Evolutionary conservation across 2,329 filamentous ascomycete species (phyloP), one percentile per base, ranked within the genome.

Genomic region (Fonsecaea multimorphosa): DNA sequence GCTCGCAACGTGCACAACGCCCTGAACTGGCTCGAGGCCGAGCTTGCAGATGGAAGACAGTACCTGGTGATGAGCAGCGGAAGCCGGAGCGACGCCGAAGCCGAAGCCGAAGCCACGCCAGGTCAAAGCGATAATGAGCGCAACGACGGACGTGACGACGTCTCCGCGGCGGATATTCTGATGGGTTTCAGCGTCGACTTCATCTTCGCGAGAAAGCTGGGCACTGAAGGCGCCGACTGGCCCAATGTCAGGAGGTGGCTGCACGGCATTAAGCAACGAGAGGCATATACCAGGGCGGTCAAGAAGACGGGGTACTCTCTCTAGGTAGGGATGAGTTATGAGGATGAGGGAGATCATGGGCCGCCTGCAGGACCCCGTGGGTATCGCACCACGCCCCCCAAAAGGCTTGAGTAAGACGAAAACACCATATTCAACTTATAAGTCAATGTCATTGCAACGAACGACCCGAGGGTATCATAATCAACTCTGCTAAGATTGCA

Each of bases 141-240:
- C n/a, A 77, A 74, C 22, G 65, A 64, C 1, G 77, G 76, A 2
- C 73, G 29, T 8, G 29, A 31, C 12, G 63, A 74, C 3, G 71
- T 81, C 5, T 80, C 78, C 1, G 78, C 76, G 6, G 81, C 80
- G 38, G 81, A 83, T 73, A 76, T 77, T 49, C 80, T 81, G 78
- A 80, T 82, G 78, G 74, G 77, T 5, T 82, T 83, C 55, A 76
- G 74, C 3, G 72, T 76, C 5, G 70, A 76, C 0, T 81, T 81
- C 64, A 79, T 82, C 32, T 65, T 82, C 56, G 62, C 46, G 22
- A 55, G 68, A 51, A 64, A 56, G 11, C 54, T 73, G 53, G 68
- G 64, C 22, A 65, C 62, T 8, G 40, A 61, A 31, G 49, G 34
- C 14, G 62, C 55, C 6, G 46, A 65, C n/a, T 73, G 70, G 68